These are phyloP conservation scores for Aphanomyces euteiches DNA, from an alignment of 352 stramenopile species.

Conservation along the genomic window DNA sequence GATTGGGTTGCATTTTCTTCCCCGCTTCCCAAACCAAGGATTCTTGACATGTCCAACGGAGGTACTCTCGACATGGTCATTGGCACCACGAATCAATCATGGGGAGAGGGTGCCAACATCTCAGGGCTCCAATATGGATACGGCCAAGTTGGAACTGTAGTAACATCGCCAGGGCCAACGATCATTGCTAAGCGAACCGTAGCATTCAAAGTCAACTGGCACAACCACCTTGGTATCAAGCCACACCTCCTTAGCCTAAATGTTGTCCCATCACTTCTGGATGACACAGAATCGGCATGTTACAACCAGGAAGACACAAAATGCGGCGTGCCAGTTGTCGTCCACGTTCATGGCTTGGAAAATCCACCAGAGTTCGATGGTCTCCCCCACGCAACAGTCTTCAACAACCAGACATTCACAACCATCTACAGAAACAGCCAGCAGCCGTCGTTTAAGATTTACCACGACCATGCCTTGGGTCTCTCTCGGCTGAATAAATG, in stretches of 20 bases:
- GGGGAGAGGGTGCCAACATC: conserved; percentile 38
- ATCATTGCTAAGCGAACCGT: conserved; percentile 45
- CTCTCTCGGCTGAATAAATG: conserved; percentile 64
- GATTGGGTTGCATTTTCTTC: conserved; percentile 39
- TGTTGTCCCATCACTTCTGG: conserved; percentile 45
- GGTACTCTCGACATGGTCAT: conserved; percentile 43
- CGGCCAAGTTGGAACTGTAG: conserved; percentile 16
- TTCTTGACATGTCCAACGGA: conserved; percentile 43
- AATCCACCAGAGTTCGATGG: conserved; percentile 61
- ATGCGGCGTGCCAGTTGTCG: conserved; percentile 55
- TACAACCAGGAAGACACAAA: conserved; percentile 41
- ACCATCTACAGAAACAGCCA: conserved; percentile 66
- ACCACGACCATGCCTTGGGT: conserved; percentile 71
- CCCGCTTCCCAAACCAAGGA: conserved; percentile 38
- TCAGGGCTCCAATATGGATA: conserved; percentile 48
- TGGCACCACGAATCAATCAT: conserved; percentile 46
- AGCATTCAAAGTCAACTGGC: conserved; percentile 49
- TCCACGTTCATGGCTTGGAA: conserved; percentile 64
- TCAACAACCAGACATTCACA: conserved; percentile 58
- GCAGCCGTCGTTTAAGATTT: conserved; percentile 61
- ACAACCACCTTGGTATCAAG: conserved; percentile 42
- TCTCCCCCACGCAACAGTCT: conserved; percentile 51
- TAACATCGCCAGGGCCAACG: conserved; percentile 47
- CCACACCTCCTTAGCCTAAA: conserved; percentile 51
- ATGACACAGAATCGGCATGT: conserved; percentile 45